Conservation (phyloP, 768 basidiomycete species). For the Exsudoporus frostii region DNA sequence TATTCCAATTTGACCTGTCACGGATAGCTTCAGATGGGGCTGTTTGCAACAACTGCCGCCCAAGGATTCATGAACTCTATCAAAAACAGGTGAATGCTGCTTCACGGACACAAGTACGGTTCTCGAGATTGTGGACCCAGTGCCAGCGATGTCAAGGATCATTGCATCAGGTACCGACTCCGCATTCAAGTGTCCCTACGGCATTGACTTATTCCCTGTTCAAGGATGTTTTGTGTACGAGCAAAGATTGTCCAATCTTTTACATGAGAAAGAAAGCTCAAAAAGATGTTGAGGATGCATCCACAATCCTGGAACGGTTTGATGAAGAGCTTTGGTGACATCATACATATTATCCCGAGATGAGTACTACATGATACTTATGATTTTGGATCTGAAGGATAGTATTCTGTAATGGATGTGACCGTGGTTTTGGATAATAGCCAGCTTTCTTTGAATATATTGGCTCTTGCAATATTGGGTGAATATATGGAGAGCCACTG, state of each 20-base stretch:
- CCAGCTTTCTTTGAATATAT: no score
- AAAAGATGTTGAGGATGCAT: slow-evolving; percentile 92
- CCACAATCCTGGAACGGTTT: slow-evolving; percentile 78
- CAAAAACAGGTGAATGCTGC: slow-evolving; percentile 79
- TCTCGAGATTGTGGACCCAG: slow-evolving; percentile 96
- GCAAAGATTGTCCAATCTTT: slow-evolving; percentile 98
- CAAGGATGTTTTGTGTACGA: slow-evolving; percentile 94
- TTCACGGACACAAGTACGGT: slow-evolving; percentile 83
- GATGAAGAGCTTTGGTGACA: slow-evolving; percentile 67
- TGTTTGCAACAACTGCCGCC: slow-evolving; percentile 90
- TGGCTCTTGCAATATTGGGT: no score
- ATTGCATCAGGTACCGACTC: slow-evolving; percentile 71
- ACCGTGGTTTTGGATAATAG: neutral
- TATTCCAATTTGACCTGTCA: slow-evolving; percentile 1
- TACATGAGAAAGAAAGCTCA: slow-evolving; percentile 99
- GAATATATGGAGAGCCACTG: no score
- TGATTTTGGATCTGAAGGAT: neutral
- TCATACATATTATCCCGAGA: neutral
- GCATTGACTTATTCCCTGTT: neutral
- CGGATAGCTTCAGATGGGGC: slow-evolving; percentile 63
- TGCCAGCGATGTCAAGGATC: slow-evolving; percentile 99
- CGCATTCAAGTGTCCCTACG: neutral
- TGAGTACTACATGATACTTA: neutral
- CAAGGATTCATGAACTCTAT: slow-evolving; percentile 84
- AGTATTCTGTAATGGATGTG: neutral